Evolutionary conservation across 495 filamentous ascomycete species (phyloP).

Genomic region (Aspergillus mulundensis): DNA sequence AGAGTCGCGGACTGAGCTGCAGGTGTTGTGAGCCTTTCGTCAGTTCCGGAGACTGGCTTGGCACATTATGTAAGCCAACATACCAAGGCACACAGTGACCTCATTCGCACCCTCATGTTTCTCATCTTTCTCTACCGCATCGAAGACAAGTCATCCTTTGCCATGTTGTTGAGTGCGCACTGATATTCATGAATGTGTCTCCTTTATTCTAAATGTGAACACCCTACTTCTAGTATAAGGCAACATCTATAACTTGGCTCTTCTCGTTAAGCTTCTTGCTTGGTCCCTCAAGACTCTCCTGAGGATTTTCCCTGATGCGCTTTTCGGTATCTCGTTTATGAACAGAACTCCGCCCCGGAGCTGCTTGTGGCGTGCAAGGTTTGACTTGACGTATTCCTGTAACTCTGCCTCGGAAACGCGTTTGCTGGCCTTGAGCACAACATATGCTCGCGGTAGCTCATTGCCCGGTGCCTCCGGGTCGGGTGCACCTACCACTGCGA

Average conservation of each 20-base stretch:
- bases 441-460: slow-evolving; percentile 25
- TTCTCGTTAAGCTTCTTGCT: slow-evolving; percentile 6
- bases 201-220: background rate
- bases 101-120: too few species aligned
- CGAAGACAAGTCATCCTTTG: too few species aligned
- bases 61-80: slow-evolving; percentile 20
- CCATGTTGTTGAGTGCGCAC: too few species aligned
- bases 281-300: slow-evolving; percentile 14
- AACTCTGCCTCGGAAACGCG: slow-evolving; percentile 12
- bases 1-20: slow-evolving; percentile 12
- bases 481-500: slow-evolving; percentile 13
- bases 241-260: slow-evolving; percentile 15
- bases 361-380: slow-evolving; percentile 16
- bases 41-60: slow-evolving; percentile 2
- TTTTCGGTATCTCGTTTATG: slow-evolving; percentile 19
- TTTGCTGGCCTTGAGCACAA: slow-evolving; percentile 7
- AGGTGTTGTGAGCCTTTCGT: slow-evolving; percentile 13
- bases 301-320: slow-evolving; percentile 18
- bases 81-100: background rate
- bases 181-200: too few species aligned
- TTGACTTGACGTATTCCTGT: slow-evolving; percentile 14
- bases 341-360: slow-evolving; percentile 18
- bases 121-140: too few species aligned
- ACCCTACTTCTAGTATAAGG: background rate
- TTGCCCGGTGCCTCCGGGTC: slow-evolving; percentile 15